phyloP scores from a whole-genome alignment of 1,139 yeast species.

The Sugiyamaella xylanicola region DNA sequence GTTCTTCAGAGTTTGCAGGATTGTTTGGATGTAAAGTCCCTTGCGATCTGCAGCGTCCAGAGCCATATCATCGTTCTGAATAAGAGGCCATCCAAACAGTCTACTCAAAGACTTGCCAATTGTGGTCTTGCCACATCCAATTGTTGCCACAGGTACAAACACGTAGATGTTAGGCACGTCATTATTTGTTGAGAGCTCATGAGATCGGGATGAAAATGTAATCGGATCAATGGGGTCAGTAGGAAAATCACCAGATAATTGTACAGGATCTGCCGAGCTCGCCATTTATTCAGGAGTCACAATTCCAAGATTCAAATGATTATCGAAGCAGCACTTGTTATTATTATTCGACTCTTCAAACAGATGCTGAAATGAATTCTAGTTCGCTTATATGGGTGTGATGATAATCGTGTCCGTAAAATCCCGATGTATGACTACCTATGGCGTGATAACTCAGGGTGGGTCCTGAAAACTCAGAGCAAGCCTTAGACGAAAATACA shows the following conservation, averaged over 20 bases:
- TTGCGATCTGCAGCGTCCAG: slow-evolving; percentile 48
- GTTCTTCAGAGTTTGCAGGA: slow-evolving; percentile 43
- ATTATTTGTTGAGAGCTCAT: background rate
- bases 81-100: slow-evolving; percentile 61
- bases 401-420: background rate
- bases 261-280: slow-evolving; percentile 13
- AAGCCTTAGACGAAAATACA: too few species aligned
- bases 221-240: slow-evolving; percentile 2
- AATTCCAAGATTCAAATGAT: too few species aligned
- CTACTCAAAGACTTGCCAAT: slow-evolving; percentile 57
- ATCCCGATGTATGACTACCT: background rate
- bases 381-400: too few species aligned
- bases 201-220: background rate
- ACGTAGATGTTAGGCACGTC: slow-evolving; percentile 45
- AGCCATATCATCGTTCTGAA: slow-evolving; percentile 61
- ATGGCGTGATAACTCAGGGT: background rate
- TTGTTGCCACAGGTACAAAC: slow-evolving; percentile 73
- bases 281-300: slow-evolving; percentile 15
- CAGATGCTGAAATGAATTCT: too few species aligned
- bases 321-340: too few species aligned
- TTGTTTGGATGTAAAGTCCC: slow-evolving; percentile 23
- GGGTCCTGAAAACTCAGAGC: too few species aligned
- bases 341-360: too few species aligned
- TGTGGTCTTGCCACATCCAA: slow-evolving; percentile 90
- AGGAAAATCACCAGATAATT: slow-evolving; percentile 7